Percentiles rank a stretch among this genome's conserved stretches.
Evolutionary conservation across 2,329 filamentous ascomycete genomes (phyloP).

Genomic region (Aspergillus sojae): DNA sequence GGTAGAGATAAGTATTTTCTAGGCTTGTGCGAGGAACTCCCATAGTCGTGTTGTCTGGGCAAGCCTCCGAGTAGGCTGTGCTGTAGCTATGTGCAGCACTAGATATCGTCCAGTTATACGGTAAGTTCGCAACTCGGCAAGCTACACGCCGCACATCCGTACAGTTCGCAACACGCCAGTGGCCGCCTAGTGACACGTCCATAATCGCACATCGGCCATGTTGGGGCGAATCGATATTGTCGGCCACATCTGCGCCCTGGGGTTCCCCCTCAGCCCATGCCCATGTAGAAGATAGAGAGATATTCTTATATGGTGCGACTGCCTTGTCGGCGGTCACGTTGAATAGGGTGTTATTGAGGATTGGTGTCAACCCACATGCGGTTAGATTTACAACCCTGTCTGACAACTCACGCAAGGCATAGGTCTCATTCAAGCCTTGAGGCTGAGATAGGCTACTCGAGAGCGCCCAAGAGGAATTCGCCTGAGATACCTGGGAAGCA

Average conservation of each 20-base stretch:
- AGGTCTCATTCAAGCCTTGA: slow-evolving; percentile 25
- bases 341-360: slow-evolving; percentile 60
- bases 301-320: slow-evolving; percentile 51
- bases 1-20: slow-evolving; percentile 63
- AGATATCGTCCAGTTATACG: slow-evolving; percentile 62
- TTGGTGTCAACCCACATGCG: slow-evolving; percentile 62
- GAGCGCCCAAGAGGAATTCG: slow-evolving; percentile 59
- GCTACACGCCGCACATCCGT: slow-evolving; percentile 53
- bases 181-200: slow-evolving; percentile 51
- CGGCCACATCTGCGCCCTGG: slow-evolving; percentile 44
- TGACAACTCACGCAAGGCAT: slow-evolving; percentile 35
- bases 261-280: slow-evolving; percentile 63
- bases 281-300: slow-evolving; percentile 58
- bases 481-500: slow-evolving; percentile 43
- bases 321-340: slow-evolving; percentile 54
- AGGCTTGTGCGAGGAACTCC: slow-evolving; percentile 62
- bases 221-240: slow-evolving; percentile 27
- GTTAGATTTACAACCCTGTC: slow-evolving; percentile 45
- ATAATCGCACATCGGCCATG: slow-evolving; percentile 60
- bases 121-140: slow-evolving; percentile 57
- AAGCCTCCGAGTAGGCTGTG: slow-evolving; percentile 48
- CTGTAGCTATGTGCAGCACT: slow-evolving; percentile 45
- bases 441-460: slow-evolving; percentile 33
- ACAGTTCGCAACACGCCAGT: slow-evolving; percentile 63
- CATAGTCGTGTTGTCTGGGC: slow-evolving; percentile 55